Conservation (phyloP, 352 stramenopile genomes). For the Pythium monospermum region DNA sequence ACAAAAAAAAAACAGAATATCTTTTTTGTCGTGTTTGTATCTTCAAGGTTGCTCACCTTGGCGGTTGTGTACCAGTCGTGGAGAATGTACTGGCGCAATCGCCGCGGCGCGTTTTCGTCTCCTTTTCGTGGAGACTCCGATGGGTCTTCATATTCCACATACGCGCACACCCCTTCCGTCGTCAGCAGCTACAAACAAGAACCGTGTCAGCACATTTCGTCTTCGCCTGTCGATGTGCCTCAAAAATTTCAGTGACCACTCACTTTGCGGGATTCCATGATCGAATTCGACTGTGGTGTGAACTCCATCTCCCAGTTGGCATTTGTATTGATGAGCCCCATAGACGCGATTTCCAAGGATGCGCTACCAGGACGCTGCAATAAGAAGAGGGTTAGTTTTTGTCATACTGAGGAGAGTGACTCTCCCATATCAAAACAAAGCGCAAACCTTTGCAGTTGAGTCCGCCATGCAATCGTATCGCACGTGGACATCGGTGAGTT, state of each 20-base stretch:
- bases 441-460: slow-evolving; percentile 59
- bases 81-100: slow-evolving; percentile 69
- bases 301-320: slow-evolving; percentile 71
- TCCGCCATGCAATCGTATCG: slow-evolving; percentile 75
- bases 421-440: too few relatives aligned
- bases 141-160: slow-evolving; percentile 57
- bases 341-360: slow-evolving; percentile 55
- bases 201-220: background rate
- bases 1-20: too few relatives aligned
- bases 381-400: background rate
- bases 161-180: slow-evolving; percentile 59
- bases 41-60: slow-evolving; percentile 38
- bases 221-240: too few relatives aligned
- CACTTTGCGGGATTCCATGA: slow-evolving; percentile 82
- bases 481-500: slow-evolving; percentile 74
- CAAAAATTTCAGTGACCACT: too few relatives aligned
- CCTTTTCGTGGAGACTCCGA: background rate
- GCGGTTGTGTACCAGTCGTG: slow-evolving; percentile 77
- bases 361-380: slow-evolving; percentile 58
- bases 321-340: slow-evolving; percentile 75
- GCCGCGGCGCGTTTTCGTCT: slow-evolving; percentile 2
- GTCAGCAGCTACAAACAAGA: slow-evolving; percentile 58
- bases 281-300: slow-evolving; percentile 64
- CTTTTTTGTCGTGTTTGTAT: too few relatives aligned
- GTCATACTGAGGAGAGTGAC: too few relatives aligned